These are phyloP conservation scores for Cucurbita maxima DNA, from an alignment of 306 rosid genomes.

Conservation along the genomic window DNA sequence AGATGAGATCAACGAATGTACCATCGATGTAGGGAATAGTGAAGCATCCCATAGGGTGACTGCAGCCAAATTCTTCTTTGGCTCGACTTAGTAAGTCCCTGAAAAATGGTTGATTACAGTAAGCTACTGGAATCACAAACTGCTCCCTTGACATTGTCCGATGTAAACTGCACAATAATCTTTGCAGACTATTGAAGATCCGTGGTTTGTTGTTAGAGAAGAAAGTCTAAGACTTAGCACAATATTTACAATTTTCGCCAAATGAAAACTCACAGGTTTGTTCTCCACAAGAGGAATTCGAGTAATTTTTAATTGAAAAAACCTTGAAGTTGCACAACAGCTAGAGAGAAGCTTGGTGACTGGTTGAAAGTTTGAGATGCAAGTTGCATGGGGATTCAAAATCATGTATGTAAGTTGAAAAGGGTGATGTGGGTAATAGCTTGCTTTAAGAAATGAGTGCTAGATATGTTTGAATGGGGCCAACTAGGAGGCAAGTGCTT, in stretches of 20 bases:
- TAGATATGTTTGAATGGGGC: background rate
- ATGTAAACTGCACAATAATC: background rate
- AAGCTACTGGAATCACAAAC: background rate
- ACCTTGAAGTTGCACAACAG: background rate
- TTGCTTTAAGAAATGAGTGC: background rate
- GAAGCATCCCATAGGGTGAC: background rate
- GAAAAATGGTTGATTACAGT: background rate
- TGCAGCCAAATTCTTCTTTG: background rate
- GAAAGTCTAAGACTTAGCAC: background rate
- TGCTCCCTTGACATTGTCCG: background rate
- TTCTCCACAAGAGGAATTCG: background rate
- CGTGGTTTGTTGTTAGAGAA: background rate
- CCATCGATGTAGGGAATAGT: background rate
- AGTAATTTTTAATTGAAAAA: background rate
- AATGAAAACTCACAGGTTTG: background rate
- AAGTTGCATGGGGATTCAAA: background rate
- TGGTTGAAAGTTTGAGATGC: background rate
- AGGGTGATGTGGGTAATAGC: background rate
- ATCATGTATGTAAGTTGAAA: background rate
- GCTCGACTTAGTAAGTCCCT: background rate
- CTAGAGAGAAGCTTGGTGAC: background rate
- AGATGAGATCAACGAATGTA: background rate
- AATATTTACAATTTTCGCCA: background rate
- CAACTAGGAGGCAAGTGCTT: background rate
- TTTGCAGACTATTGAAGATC: background rate